Evolutionary conservation across 225 moss, liverwort and hornwort species (phyloP).

Genomic region (Ulota crispa): DNA sequence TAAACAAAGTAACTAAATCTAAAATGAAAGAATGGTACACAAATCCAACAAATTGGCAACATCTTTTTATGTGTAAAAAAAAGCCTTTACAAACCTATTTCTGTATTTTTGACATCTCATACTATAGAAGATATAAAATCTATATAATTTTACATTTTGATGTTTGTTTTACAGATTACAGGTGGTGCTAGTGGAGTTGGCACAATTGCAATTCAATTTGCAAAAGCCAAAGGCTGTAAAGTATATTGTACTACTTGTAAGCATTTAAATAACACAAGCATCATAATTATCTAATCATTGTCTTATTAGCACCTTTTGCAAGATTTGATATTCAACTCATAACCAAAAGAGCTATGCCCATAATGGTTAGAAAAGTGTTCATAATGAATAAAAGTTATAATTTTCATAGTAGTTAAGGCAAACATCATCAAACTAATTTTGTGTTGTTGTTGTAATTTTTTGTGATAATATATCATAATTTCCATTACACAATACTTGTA

Average conservation of each 20-base stretch:
- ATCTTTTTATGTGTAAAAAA: neutral
- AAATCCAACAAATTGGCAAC: neutral
- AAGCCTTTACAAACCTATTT: rapidly evolving
- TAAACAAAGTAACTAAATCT: neutral
- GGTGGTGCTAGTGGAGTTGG: constrained; percentile 52
- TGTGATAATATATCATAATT: neutral
- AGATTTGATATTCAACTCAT: neutral
- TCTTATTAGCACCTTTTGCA: neutral
- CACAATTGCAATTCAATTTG: constrained; percentile 57
- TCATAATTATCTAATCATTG: neutral
- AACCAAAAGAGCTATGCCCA: too few relatives aligned
- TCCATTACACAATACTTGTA: rapidly evolving
- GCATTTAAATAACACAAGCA: neutral
- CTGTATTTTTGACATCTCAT: neutral
- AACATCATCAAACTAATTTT: neutral
- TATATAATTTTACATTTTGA: neutral
- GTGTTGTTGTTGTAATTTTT: too few relatives aligned
- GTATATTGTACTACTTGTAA: constrained; percentile 51
- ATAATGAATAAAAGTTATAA: too few relatives aligned
- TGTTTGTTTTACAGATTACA: constrained; percentile 27
- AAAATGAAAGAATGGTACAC: too few relatives aligned
- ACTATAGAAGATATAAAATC: neutral
- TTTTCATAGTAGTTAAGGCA: too few relatives aligned
- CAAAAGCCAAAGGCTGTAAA: constrained; percentile 50
- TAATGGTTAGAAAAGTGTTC: too few relatives aligned